Percentiles rank a stretch among this genome's conserved stretches.
Evolutionary conservation across 2,329 filamentous ascomycete species (phyloP).

Genomic region (Fusarium succisae): DNA sequence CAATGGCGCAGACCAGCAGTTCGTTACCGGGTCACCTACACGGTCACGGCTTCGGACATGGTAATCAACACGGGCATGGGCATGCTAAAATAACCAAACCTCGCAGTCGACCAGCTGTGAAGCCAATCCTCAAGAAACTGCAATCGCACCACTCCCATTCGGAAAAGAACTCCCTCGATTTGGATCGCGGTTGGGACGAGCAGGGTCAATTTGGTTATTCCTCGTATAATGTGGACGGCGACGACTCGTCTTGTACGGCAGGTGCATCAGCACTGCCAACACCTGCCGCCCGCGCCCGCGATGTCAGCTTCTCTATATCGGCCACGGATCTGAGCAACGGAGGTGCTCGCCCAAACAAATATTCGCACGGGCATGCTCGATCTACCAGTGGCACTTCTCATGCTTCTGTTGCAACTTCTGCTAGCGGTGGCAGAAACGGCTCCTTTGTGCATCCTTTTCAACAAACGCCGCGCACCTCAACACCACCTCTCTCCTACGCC

Average conservation of each 20-base stretch:
- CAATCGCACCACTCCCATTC: constrained; percentile 59
- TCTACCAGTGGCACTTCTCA: constrained; percentile 69
- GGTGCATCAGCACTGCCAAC: constrained; percentile 35
- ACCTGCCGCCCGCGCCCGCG: constrained; percentile 43
- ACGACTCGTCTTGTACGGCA: constrained; percentile 39
- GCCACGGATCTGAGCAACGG: constrained; percentile 47
- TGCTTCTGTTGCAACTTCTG: constrained; percentile 63
- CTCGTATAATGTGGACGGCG: constrained; percentile 43
- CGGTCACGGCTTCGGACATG: constrained; percentile 35
- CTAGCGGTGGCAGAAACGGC: constrained; percentile 60
- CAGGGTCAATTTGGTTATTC: constrained; percentile 51
- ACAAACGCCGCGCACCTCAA: constrained; percentile 69
- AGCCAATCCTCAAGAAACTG: constrained; percentile 71
- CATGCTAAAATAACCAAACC: constrained; percentile 54
- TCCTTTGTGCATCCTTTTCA: constrained; percentile 72
- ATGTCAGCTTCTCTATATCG: constrained; percentile 59
- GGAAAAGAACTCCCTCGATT: constrained; percentile 70
- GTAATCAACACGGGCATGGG: constrained; percentile 10
- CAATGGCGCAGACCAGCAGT: constrained; percentile 41
- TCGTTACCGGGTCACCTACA: constrained; percentile 37
- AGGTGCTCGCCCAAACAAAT: constrained; percentile 50
- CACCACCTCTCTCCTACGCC: constrained; percentile 67
- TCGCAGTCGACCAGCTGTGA: constrained; percentile 60
- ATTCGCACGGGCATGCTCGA: constrained; percentile 66
- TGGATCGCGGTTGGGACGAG: constrained; percentile 69